These are phyloP conservation scores for Sporodiniella umbellata DNA, from an alignment of 371 early-diverging fungal genomes.

Conservation along the genomic window DNA sequence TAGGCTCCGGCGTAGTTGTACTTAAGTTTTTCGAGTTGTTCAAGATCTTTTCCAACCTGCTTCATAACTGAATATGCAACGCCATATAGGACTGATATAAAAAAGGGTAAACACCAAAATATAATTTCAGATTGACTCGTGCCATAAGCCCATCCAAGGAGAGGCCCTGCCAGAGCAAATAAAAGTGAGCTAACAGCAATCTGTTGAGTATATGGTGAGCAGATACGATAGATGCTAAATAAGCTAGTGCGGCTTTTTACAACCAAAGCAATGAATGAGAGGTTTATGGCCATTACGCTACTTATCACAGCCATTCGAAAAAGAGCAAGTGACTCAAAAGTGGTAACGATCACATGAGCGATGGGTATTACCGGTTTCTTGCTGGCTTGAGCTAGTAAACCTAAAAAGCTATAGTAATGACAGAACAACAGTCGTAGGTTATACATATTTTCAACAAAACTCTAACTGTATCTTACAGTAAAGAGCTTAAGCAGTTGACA, in stretches of 20 bases:
- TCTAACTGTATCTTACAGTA: not conserved
- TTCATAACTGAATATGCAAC: slow-evolving; percentile 25
- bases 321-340: not conserved
- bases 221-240: not conserved
- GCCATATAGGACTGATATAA: slow-evolving; percentile 8
- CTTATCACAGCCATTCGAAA: not conserved
- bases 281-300: not conserved
- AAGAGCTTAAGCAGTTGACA: not conserved
- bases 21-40: slow-evolving; percentile 26
- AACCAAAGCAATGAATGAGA: not conserved
- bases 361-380: not conserved
- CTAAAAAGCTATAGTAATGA: not conserved
- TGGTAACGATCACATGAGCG: not conserved
- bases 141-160: not conserved
- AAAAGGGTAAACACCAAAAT: slow-evolving; percentile 27
- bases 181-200: not conserved
- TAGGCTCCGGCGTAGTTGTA: slow-evolving; percentile 35
- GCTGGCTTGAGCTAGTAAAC: not conserved
- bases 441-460: too few species aligned
- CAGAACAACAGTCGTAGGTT: too few species aligned
- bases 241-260: slow-evolving; percentile 3
- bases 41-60: slow-evolving; percentile 23
- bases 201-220: not conserved
- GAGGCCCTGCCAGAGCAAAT: not conserved
- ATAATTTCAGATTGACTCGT: slow-evolving; percentile 9